Percentiles rank a stretch among this genome's conserved stretches.
These are phyloP conservation scores for Arthrobotrys pseudoclavata DNA, from an alignment of 2,329 filamentous ascomycete species.

Conservation along the genomic window DNA sequence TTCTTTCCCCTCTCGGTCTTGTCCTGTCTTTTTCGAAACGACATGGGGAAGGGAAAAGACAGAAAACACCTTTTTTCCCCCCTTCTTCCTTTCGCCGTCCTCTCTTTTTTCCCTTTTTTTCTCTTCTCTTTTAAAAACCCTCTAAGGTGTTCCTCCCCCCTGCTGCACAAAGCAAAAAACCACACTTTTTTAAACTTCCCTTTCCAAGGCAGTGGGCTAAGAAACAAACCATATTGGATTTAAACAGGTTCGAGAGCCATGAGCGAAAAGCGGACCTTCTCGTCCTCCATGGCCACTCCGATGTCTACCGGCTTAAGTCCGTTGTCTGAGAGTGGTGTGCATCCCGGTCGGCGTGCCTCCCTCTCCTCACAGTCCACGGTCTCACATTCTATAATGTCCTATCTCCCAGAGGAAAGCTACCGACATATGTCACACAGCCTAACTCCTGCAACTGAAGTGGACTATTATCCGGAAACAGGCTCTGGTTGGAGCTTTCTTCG, in stretches of 20 bases:
- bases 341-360: conserved; percentile 58
- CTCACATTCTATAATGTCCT: conserved; percentile 59
- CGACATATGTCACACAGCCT: conserved; percentile 57
- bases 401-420: conserved; percentile 54
- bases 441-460: conserved; percentile 57
- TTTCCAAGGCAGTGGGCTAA: conserved; percentile 50
- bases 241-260: conserved; percentile 56
- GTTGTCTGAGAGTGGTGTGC: conserved; percentile 44
- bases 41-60: conserved; percentile 54
- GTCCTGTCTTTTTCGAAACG: conserved; percentile 53
- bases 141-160: conserved; percentile 37
- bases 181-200: conserved; percentile 31
- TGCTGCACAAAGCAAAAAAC: conserved; percentile 46
- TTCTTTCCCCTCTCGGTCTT: conserved; percentile 27
- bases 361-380: conserved; percentile 56
- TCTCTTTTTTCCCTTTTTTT: background rate
- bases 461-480: conserved; percentile 57
- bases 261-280: conserved; percentile 51
- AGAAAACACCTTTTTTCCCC: conserved; percentile 51
- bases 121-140: conserved; percentile 8
- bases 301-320: conserved; percentile 59
- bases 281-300: conserved; percentile 53
- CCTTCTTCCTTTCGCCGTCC: conserved; percentile 29
- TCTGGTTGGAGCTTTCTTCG: conserved; percentile 58
- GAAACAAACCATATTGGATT: conserved; percentile 52